Conservation (phyloP, 2,329 filamentous ascomycete genomes). For the Penicillium sp. region DNA sequence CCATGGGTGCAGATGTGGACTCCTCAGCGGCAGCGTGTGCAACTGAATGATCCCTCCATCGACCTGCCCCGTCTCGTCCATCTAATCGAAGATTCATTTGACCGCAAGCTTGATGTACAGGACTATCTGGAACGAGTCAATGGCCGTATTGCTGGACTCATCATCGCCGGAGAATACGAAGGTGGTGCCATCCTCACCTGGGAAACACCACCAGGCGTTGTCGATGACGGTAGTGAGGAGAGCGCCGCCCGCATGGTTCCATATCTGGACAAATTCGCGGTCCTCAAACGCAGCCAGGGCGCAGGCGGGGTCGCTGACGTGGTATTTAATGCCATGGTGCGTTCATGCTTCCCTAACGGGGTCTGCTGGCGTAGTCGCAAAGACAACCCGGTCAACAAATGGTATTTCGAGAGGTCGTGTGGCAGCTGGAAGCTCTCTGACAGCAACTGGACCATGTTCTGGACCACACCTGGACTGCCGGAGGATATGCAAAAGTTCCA, state of each 20-base stretch:
- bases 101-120: constrained; percentile 72
- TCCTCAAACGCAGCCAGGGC: constrained; percentile 81
- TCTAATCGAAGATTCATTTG: constrained; percentile 91
- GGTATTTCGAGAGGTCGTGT: constrained; percentile 90
- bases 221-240: constrained; percentile 51
- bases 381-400: constrained; percentile 95
- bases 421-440: constrained; percentile 76
- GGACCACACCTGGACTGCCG: constrained; percentile 70
- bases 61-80: constrained; percentile 77
- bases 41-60: constrained; percentile 73
- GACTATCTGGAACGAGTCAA: constrained; percentile 80
- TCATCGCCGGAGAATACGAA: constrained; percentile 94
- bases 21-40: constrained; percentile 60
- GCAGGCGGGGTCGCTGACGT: constrained; percentile 91
- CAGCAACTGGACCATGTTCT: constrained; percentile 98
- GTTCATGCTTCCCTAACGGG: constrained; percentile 78
- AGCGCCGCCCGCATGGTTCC: constrained; percentile 67
- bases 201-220: constrained; percentile 67
- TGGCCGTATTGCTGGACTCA: constrained; percentile 78
- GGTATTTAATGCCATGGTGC: constrained; percentile 92
- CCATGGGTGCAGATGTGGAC: constrained; percentile 63
- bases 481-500: constrained; percentile 52
- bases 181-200: constrained; percentile 92
- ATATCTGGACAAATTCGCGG: constrained; percentile 96
- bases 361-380: constrained; percentile 89